Evolutionary conservation across 1,284 basidiomycete genomes (phyloP).

Genomic region (Sporisorium reilianum): DNA sequence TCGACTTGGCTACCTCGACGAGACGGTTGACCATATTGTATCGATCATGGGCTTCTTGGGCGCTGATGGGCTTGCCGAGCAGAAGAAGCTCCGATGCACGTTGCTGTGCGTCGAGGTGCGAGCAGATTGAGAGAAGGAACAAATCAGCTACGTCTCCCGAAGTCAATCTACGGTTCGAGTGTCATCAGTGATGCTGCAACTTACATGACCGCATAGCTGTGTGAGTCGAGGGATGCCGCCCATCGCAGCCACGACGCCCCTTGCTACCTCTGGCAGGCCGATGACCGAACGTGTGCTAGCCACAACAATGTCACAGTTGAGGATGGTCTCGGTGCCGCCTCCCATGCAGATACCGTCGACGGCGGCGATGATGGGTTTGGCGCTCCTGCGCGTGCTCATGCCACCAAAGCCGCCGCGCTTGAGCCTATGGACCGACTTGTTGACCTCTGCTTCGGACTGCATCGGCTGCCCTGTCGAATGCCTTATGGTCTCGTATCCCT

Average conservation of each 20-base stretch:
- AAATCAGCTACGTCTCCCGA: background rate
- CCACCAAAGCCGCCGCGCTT: constrained; percentile 79
- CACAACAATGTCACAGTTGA: constrained; percentile 87
- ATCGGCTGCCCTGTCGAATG: constrained; percentile 40
- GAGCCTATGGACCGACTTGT: constrained; percentile 28
- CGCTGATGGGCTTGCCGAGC: constrained; percentile 77
- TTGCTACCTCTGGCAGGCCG: constrained; percentile 82
- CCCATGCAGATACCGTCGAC: constrained; percentile 84
- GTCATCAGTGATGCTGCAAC: constrained; percentile 5
- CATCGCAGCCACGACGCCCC: constrained; percentile 80
- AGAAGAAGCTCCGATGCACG: constrained; percentile 82
- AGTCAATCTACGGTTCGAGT: background rate
- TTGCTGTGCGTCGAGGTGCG: constrained; percentile 69
- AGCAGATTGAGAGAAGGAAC: background rate
- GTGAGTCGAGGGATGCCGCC: constrained; percentile 75
- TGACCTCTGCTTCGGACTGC: constrained; percentile 38
- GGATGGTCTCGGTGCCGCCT: constrained; percentile 81
- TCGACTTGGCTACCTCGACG: constrained; percentile 72
- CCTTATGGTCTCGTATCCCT: constrained; percentile 21
- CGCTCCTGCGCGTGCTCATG: constrained; percentile 75
- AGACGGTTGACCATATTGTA: constrained; percentile 75
- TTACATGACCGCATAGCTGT: constrained; percentile 56
- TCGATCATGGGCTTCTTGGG: constrained; percentile 77
- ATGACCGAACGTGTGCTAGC: constrained; percentile 79
- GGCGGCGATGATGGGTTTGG: constrained; percentile 85